Evolutionary conservation across 306 rosid species (phyloP).

Genomic region (Rosa rugosa): DNA sequence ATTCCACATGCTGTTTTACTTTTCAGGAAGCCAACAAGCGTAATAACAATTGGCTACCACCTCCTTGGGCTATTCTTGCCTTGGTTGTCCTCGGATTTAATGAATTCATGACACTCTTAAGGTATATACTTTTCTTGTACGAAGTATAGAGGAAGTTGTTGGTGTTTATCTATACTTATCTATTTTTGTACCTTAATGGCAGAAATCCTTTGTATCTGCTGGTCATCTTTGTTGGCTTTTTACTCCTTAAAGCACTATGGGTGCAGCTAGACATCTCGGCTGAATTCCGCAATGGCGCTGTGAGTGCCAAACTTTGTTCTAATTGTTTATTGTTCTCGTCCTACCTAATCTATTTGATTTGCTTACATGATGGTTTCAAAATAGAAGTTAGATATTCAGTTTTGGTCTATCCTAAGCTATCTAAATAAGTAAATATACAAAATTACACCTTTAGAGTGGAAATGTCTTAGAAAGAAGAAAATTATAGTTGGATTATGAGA

Average conservation of each 20-base stretch:
- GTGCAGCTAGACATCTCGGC: slow-evolving; percentile 78
- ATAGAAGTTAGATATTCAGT: neutral
- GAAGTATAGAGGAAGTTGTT: slow-evolving; percentile 14
- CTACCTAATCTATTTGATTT: slow-evolving; percentile 8
- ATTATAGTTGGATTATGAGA: neutral
- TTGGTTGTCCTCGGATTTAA: slow-evolving; percentile 81
- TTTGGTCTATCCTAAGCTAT: neutral
- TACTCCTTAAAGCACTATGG: slow-evolving; percentile 83
- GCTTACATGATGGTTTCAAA: neutral
- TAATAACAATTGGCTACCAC: slow-evolving; percentile 95
- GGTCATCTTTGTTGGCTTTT: slow-evolving; percentile 67
- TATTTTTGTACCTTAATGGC: slow-evolving; percentile 35
- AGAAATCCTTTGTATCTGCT: slow-evolving; percentile 89
- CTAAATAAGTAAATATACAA: neutral
- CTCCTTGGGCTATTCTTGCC: slow-evolving; percentile 97
- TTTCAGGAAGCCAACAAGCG: slow-evolving; percentile 96
- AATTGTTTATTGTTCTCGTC: neutral
- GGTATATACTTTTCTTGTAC: slow-evolving; percentile 40
- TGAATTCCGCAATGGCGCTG: slow-evolving; percentile 79
- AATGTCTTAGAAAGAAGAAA: neutral
- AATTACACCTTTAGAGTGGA: neutral
- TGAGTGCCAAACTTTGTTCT: slow-evolving; percentile 45
- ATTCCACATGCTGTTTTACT: slow-evolving; percentile 12
- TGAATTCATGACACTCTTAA: slow-evolving; percentile 92
- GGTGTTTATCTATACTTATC: slow-evolving; percentile 25